Conservation (phyloP, 768 basidiomycete genomes). For the Pleurotus tuoliensis region DNA sequence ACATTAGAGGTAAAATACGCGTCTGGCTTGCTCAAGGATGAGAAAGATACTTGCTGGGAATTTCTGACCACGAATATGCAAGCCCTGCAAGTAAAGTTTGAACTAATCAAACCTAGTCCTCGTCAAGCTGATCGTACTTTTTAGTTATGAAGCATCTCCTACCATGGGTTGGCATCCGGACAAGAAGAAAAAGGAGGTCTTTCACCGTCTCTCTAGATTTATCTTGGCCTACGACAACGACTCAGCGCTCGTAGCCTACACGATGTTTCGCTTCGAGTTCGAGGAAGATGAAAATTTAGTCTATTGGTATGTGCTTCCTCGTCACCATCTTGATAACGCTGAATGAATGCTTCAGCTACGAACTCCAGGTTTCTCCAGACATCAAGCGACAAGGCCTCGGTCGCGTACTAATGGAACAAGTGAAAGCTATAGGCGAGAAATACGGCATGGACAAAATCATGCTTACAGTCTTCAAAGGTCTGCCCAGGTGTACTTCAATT, state of each 20-base stretch:
- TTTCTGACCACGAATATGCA: constrained; percentile 59
- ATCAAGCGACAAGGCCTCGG: constrained; percentile 58
- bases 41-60: constrained; percentile 46
- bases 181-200: constrained; percentile 57
- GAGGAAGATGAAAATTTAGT: constrained; percentile 58
- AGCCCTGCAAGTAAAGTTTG: constrained; percentile 28
- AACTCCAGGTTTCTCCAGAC: constrained; percentile 55
- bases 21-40: constrained; percentile 27
- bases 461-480: constrained; percentile 76
- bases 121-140: neutral
- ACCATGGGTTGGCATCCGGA: constrained; percentile 65
- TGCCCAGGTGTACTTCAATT: neutral
- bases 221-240: constrained; percentile 32
- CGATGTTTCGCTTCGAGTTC: constrained; percentile 71
- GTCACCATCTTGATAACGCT: neutral
- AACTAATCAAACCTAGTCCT: neutral
- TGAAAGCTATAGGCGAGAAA: constrained; percentile 44
- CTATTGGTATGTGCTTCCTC: constrained; percentile 55
- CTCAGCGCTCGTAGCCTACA: constrained; percentile 31
- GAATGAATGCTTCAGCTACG: constrained; percentile 55
- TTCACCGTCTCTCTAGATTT: constrained; percentile 57
- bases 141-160: constrained; percentile 46
- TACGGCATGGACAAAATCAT: constrained; percentile 67
- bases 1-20: constrained; percentile 9
- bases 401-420: constrained; percentile 41